Percentiles rank a stretch among this genome's conserved stretches.
Evolutionary conservation across 192 early-diverging fungal genomes (phyloP).

Genomic region (Funneliformis mosseae): DNA sequence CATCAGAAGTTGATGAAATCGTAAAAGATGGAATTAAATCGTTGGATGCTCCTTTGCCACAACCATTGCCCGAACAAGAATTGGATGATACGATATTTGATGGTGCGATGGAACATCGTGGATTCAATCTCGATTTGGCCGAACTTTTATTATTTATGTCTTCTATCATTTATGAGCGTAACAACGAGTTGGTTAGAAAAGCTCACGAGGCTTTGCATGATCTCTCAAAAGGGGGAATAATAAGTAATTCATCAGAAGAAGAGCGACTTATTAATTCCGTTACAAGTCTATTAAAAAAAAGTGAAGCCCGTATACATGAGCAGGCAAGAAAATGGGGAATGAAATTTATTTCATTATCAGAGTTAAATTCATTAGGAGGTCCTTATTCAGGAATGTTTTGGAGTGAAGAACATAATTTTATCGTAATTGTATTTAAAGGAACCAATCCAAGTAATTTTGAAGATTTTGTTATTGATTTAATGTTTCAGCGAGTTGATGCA

Average conservation of each 20-base stretch:
- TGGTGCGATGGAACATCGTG: background rate
- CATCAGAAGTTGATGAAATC: background rate
- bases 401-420: conserved; percentile 46
- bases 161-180: background rate
- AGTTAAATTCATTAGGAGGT: conserved; percentile 52
- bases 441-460: conserved; percentile 54
- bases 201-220: background rate
- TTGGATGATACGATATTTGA: background rate
- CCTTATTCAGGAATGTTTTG: conserved; percentile 55
- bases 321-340: conserved; percentile 39
- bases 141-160: conserved; percentile 12
- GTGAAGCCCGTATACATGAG: conserved; percentile 40
- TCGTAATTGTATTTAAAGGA: conserved; percentile 54
- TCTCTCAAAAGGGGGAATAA: background rate
- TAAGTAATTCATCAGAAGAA: background rate
- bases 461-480: conserved; percentile 52
- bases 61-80: background rate
- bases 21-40: background rate
- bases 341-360: conserved; percentile 47
- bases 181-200: background rate
- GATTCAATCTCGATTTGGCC: background rate
- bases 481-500: conserved; percentile 51
- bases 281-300: conserved; percentile 32
- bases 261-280: background rate
- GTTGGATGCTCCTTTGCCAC: background rate